Conservation (phyloP, 2,329 filamentous ascomycete genomes). For the Aspergillus caelatus region DNA sequence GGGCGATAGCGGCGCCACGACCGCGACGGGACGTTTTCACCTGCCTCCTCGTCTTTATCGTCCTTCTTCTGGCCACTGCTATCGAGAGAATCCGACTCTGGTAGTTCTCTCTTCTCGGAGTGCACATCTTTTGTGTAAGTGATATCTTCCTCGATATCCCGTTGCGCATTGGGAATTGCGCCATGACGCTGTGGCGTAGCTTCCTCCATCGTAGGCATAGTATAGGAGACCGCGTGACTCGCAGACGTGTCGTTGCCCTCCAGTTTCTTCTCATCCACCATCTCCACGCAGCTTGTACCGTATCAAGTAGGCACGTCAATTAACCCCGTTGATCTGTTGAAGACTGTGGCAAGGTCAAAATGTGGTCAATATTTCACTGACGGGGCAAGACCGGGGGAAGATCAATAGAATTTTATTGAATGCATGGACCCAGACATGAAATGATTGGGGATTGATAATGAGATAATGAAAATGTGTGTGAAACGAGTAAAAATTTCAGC, state of each 20-base stretch:
- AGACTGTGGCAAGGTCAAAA: background rate
- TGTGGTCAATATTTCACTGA: background rate
- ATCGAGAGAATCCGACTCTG: constrained; percentile 41
- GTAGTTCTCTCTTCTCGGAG: constrained; percentile 9
- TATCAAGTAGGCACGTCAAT: background rate
- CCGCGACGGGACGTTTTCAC: constrained; percentile 34
- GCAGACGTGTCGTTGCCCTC: background rate
- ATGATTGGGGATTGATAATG: background rate
- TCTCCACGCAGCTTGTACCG: background rate
- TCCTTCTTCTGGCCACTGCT: constrained; percentile 34
- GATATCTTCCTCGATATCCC: background rate
- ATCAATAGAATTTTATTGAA: background rate
- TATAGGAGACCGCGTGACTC: background rate
- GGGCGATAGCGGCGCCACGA: constrained; percentile 24
- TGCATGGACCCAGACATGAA: background rate
- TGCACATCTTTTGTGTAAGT: constrained; percentile 7
- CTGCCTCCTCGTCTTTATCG: constrained; percentile 45
- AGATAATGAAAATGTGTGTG: constrained; percentile 1
- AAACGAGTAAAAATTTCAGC: constrained; percentile 2
- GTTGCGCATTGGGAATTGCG: background rate
- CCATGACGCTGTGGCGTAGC: background rate
- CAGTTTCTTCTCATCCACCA: constrained; percentile 2
- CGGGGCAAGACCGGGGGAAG: background rate
- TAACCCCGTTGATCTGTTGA: background rate
- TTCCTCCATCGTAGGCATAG: background rate